Conservation (phyloP, 805 yeast genomes). For the Starmerella stigmatis region DNA sequence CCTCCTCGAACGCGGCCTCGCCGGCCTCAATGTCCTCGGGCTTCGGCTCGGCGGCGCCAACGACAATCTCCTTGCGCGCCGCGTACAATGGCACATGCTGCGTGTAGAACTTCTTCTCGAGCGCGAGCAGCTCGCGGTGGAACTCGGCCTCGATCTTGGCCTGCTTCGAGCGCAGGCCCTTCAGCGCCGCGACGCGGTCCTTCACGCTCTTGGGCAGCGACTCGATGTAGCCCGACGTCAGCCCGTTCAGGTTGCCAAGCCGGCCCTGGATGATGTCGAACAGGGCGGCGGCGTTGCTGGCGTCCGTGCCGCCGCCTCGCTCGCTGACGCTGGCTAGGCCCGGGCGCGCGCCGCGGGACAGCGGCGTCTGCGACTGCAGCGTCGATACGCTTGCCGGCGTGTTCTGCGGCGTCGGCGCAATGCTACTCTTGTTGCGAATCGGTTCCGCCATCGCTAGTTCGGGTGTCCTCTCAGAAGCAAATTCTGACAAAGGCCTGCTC, state of each 20-base stretch:
- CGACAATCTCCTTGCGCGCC: slow-evolving; percentile 59
- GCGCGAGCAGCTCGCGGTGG: slow-evolving; percentile 74
- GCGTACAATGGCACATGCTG: slow-evolving; percentile 68
- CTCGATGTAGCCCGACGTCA: slow-evolving; percentile 76
- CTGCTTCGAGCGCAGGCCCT: slow-evolving; percentile 68
- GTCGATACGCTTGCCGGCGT: slow-evolving; percentile 86
- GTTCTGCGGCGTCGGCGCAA: slow-evolving; percentile 98
- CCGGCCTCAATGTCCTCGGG: slow-evolving; percentile 71
- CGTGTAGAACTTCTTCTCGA: slow-evolving; percentile 68
- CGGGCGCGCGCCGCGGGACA: slow-evolving; percentile 12
- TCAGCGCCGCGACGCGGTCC: slow-evolving; percentile 69
- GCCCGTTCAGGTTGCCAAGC: slow-evolving; percentile 72
- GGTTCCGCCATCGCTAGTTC: slow-evolving; percentile 62
- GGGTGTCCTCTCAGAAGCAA: background rate
- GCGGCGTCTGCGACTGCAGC: slow-evolving; percentile 34
- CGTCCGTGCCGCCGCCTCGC: slow-evolving; percentile 24
- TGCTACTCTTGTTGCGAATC: slow-evolving; percentile 55
- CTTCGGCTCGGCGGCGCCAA: slow-evolving; percentile 68
- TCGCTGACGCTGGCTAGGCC: slow-evolving; percentile 53
- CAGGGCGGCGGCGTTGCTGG: slow-evolving; percentile 64
- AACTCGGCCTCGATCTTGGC: slow-evolving; percentile 80
- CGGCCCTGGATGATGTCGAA: slow-evolving; percentile 84
- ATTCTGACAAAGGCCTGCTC: background rate
- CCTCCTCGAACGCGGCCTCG: slow-evolving; percentile 52
- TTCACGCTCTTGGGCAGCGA: slow-evolving; percentile 61